These are phyloP conservation scores for Penicillium turbatum DNA, from an alignment of 495 filamentous ascomycete species.

Conservation along the genomic window DNA sequence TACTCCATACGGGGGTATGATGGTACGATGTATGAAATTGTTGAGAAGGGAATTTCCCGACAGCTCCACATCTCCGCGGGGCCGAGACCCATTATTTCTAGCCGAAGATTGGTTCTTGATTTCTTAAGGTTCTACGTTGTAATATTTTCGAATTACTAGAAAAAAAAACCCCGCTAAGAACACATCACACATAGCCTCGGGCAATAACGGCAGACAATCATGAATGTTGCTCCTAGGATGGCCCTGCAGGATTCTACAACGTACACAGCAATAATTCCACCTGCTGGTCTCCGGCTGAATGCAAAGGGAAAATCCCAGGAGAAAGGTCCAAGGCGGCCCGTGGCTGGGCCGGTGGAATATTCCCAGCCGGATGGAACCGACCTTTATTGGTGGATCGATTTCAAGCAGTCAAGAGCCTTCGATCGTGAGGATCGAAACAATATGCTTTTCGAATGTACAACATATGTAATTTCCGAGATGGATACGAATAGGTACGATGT, in stretches of 20 bases:
- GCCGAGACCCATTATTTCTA: slow-evolving; percentile 2
- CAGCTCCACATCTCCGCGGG: slow-evolving; percentile 21
- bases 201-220: neutral
- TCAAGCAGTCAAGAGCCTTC: neutral
- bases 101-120: neutral
- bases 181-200: neutral
- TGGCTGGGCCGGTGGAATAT: slow-evolving; percentile 21
- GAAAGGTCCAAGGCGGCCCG: slow-evolving; percentile 15
- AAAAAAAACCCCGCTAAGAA: too few species aligned
- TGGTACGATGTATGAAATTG: neutral
- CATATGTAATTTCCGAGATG: neutral
- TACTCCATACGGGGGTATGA: neutral
- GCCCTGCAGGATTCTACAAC: neutral
- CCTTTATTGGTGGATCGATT: slow-evolving; percentile 19
- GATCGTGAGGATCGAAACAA: neutral
- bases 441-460: neutral
- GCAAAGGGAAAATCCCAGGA: slow-evolving; percentile 9
- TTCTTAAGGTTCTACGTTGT: neutral
- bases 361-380: slow-evolving; percentile 17
- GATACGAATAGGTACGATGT: neutral
- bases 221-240: neutral
- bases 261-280: neutral
- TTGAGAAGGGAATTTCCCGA: neutral
- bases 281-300: neutral
- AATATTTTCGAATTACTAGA: too few species aligned